Conservation (phyloP, 306 rosid genomes). For the Fragaria nilgerrensis region DNA sequence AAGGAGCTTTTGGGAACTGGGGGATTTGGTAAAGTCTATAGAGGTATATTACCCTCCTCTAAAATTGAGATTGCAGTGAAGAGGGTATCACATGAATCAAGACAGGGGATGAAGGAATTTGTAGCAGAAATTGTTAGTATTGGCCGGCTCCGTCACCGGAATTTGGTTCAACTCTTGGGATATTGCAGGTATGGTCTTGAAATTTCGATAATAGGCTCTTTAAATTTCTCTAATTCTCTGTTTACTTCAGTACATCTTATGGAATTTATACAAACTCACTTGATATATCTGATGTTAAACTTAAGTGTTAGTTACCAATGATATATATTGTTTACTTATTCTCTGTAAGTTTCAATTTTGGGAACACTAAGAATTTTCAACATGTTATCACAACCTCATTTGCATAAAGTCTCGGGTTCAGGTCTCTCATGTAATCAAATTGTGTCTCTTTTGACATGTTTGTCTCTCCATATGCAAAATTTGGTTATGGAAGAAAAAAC, state of each 20-base stretch:
- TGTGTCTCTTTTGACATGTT: background rate
- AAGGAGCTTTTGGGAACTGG: conserved; percentile 31
- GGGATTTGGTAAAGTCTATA: conserved; percentile 43
- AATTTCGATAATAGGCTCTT: background rate
- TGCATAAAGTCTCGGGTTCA: background rate
- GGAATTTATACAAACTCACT: background rate
- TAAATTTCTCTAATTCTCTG: background rate
- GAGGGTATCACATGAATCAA: conserved; percentile 27
- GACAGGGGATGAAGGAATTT: conserved; percentile 41
- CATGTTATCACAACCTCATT: background rate
- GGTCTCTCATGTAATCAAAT: background rate
- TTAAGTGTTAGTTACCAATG: no score
- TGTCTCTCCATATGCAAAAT: background rate
- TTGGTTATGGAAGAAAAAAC: background rate
- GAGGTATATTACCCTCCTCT: conserved; percentile 27
- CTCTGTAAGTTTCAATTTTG: background rate
- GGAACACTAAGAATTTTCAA: background rate
- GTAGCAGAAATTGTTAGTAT: conserved; percentile 38
- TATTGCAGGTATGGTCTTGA: conserved; percentile 18
- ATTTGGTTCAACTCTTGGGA: conserved; percentile 40
- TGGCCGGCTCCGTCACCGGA: conserved; percentile 30
- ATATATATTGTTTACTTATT: background rate
- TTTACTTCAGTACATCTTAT: background rate
- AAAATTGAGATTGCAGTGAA: conserved; percentile 37
- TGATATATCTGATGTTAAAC: background rate